A percentile compares a stretch with the other conserved stretches of the same genome.
Evolutionary conservation across 2,329 filamentous ascomycete species (phyloP).

Genomic region (Myriosclerotinia curreyana): DNA sequence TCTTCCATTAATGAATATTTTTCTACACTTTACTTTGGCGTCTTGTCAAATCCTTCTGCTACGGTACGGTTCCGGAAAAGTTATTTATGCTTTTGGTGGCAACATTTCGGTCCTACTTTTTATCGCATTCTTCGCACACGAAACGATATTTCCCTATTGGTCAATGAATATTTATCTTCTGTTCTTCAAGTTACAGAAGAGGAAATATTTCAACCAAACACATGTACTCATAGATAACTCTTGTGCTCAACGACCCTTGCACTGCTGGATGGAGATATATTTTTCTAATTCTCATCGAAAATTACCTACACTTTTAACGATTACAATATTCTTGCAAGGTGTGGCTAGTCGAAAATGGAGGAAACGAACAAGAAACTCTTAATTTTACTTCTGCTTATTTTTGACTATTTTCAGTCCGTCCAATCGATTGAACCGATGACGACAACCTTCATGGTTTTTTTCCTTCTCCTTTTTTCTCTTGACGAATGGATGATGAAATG

Average conservation of each 20-base stretch:
- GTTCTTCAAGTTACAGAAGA: conserved; percentile 25
- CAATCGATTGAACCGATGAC: not conserved
- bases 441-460: conserved; percentile 1
- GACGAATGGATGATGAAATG: conserved; percentile 13
- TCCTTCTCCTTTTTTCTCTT: not conserved
- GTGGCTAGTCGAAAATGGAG: conserved; percentile 15
- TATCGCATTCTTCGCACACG: conserved; percentile 25
- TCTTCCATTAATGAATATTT: conserved; percentile 28
- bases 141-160: conserved; percentile 21
- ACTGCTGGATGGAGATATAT: conserved; percentile 16
- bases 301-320: conserved; percentile 1
- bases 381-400: conserved; percentile 14
- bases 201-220: conserved; percentile 28
- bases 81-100: conserved; percentile 35
- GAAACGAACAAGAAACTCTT: not conserved
- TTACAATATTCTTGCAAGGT: conserved; percentile 19
- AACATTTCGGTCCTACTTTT: conserved; percentile 29
- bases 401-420: conserved; percentile 8
- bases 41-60: conserved; percentile 36
- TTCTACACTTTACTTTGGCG: conserved; percentile 32
- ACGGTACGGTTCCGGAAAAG: conserved; percentile 37
- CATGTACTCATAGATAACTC: conserved; percentile 37
- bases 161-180: conserved; percentile 29
- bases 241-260: conserved; percentile 23
- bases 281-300: conserved; percentile 6